Conservation (phyloP, 2,329 filamentous ascomycete species). For the Fusarium sp. region DNA sequence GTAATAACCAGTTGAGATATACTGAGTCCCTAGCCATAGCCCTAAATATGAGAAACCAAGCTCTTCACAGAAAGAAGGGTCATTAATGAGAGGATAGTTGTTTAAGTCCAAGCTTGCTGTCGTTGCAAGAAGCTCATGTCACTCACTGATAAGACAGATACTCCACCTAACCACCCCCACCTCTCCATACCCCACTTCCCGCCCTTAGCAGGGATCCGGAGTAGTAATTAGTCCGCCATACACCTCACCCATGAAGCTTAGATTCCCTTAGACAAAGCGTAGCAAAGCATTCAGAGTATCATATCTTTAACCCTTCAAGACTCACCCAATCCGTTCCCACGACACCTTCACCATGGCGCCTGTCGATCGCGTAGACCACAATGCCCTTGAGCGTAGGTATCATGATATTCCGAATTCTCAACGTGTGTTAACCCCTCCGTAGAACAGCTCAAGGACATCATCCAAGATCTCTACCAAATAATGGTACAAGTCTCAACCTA, state of each 20-base stretch:
- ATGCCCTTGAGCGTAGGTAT: constrained; percentile 50
- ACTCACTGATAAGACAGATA: constrained; percentile 13
- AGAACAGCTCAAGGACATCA: constrained; percentile 68
- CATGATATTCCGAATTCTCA: neutral
- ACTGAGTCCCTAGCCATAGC: neutral
- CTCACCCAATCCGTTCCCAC: neutral
- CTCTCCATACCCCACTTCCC: constrained; percentile 23
- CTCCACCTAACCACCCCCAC: neutral
- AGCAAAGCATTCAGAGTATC: neutral
- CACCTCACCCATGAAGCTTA: neutral
- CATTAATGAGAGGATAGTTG: neutral
- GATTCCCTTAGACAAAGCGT: neutral
- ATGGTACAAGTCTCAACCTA: constrained; percentile 70
- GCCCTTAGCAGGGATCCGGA: neutral
- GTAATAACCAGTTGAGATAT: neutral
- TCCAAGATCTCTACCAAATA: constrained; percentile 70
- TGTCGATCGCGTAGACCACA: constrained; percentile 50
- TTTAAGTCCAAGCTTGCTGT: neutral
- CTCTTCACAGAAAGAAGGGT: neutral
- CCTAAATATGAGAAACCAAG: neutral
- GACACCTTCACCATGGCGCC: constrained; percentile 49
- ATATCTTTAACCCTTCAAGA: neutral
- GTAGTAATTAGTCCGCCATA: constrained; percentile 18
- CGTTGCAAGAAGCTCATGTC: neutral
- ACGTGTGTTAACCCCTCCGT: constrained; percentile 15